These are phyloP conservation scores for Pyrenochaeta sp. DNA, from an alignment of 2,329 filamentous ascomycete genomes.

Conservation along the genomic window DNA sequence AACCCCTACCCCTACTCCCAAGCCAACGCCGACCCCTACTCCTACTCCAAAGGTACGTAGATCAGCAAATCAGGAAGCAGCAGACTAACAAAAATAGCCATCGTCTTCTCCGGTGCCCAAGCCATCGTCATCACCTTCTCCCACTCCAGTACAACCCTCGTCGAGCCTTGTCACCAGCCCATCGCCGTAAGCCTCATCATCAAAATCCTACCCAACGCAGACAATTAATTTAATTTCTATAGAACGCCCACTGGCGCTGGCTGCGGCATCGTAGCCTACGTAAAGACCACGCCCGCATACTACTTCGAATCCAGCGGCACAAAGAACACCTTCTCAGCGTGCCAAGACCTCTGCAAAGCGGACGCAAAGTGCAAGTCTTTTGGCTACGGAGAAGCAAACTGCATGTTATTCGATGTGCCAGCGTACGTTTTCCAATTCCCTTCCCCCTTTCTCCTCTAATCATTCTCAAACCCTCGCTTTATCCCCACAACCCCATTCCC, in stretches of 20 bases:
- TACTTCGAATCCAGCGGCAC: constrained; percentile 46
- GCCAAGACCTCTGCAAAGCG: constrained; percentile 42
- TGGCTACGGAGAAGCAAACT: constrained; percentile 45
- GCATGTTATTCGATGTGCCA: constrained; percentile 43
- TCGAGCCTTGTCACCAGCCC: constrained; percentile 24
- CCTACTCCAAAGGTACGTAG: constrained; percentile 5
- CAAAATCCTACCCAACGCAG: not conserved
- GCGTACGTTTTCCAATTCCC: constrained; percentile 29
- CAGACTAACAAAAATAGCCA: not conserved
- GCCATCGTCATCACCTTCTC: constrained; percentile 20
- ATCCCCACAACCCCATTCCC: not conserved
- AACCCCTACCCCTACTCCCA: constrained; percentile 18
- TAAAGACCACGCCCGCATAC: constrained; percentile 41
- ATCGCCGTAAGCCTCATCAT: constrained; percentile 31
- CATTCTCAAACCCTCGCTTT: not conserved
- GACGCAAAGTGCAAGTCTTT: constrained; percentile 43
- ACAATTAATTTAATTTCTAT: constrained; percentile 4
- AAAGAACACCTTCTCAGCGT: constrained; percentile 42
- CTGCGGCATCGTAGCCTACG: constrained; percentile 44
- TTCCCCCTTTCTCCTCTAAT: not conserved
- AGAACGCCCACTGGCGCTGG: constrained; percentile 30
- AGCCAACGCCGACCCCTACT: constrained; percentile 17
- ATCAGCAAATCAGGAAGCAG: not conserved
- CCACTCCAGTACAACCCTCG: constrained; percentile 16
- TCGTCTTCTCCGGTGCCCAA: constrained; percentile 5